phyloP scores from a whole-genome alignment of 306 rosid species.

The Ormosia emarginata region DNA sequence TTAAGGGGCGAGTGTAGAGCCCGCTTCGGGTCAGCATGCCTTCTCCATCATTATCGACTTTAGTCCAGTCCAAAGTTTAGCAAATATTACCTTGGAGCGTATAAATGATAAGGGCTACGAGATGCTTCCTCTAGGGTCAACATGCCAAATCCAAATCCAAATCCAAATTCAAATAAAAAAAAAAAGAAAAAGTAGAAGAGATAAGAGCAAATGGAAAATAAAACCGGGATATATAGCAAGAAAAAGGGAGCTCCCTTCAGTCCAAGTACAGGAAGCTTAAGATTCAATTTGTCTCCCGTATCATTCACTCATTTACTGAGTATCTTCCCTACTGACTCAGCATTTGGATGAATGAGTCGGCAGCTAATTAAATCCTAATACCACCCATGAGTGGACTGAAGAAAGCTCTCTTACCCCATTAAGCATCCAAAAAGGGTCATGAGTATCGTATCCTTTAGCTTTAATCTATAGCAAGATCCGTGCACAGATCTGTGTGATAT shows the following conservation, averaged over 20 bases:
- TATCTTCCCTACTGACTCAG: constrained; percentile 34
- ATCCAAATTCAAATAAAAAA: too few relatives aligned
- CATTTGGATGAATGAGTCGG: constrained; percentile 98
- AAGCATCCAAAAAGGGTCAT: background rate
- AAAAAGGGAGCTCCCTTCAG: constrained; percentile 99
- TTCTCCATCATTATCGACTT: background rate
- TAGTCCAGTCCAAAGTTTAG: background rate
- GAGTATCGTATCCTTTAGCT: too few relatives aligned
- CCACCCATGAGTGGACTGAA: constrained; percentile 83
- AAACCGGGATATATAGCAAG: background rate
- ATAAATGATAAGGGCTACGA: background rate
- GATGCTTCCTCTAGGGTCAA: background rate
- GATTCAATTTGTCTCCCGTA: constrained; percentile 89
- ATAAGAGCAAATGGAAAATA: too few relatives aligned
- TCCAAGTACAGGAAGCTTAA: constrained; percentile 80
- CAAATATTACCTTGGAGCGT: background rate
- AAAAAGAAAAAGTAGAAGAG: background rate
- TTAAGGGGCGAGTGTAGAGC: background rate
- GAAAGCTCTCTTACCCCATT: constrained; percentile 70
- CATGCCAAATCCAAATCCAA: background rate
- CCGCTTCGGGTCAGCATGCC: background rate
- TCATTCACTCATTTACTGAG: constrained; percentile 91
- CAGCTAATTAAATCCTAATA: constrained; percentile 72
- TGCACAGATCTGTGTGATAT: background rate
- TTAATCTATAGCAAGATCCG: background rate